These are phyloP conservation scores for Knufia petricola DNA, from an alignment of 2,329 filamentous ascomycete genomes.

Conservation along the genomic window DNA sequence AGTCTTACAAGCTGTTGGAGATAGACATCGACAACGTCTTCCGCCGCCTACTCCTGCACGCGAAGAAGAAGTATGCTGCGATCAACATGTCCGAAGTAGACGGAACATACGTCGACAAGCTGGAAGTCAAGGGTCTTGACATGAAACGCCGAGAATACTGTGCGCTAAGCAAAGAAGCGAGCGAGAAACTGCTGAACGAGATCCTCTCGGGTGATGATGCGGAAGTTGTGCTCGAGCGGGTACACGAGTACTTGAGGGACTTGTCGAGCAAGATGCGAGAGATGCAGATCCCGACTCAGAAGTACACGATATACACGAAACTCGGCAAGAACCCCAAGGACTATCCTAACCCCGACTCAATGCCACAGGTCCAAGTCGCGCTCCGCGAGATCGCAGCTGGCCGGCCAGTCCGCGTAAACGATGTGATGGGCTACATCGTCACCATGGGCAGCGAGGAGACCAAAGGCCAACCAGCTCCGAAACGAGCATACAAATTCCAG, in stretches of 20 bases:
- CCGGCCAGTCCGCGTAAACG: constrained; percentile 80
- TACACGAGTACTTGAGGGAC: constrained; percentile 86
- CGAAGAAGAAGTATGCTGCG: constrained; percentile 98
- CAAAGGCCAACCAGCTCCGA: constrained; percentile 56
- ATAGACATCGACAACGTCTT: constrained; percentile 99
- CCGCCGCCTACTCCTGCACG: constrained; percentile 81
- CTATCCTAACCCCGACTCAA: constrained; percentile 86
- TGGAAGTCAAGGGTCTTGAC: constrained; percentile 96
- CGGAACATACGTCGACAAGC: constrained; percentile 83
- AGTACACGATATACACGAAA: constrained; percentile 97
- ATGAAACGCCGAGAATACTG: constrained; percentile 98
- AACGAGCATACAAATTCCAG: constrained; percentile 77
- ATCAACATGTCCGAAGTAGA: constrained; percentile 86
- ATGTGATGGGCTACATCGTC: constrained; percentile 94
- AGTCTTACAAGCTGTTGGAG: constrained; percentile 82
- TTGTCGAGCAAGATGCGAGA: constrained; percentile 81
- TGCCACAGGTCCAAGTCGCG: constrained; percentile 96
- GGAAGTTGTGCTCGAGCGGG: constrained; percentile 75
- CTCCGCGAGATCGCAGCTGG: constrained; percentile 78
- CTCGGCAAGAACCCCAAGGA: constrained; percentile 88
- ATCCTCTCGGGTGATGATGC: constrained; percentile 89
- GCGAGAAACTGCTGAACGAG: constrained; percentile 79
- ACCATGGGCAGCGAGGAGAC: constrained; percentile 58
- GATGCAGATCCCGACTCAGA: constrained; percentile 61
- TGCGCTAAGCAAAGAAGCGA: constrained; percentile 88